Evolutionary conservation across 139 green algal species (phyloP).

Genomic region (Cymbomonas tetramitiformis): DNA sequence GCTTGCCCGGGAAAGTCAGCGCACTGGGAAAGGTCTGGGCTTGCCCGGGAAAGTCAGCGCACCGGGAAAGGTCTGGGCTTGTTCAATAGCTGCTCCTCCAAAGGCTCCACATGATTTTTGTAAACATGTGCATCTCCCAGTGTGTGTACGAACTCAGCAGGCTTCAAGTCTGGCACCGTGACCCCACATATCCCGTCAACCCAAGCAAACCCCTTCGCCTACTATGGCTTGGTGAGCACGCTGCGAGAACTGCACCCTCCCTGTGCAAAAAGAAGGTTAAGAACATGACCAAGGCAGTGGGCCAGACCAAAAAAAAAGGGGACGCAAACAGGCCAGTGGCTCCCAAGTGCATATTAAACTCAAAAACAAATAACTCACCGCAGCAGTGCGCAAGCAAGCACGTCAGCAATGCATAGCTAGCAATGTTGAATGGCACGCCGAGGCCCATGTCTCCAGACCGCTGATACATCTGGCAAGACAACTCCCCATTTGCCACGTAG

Average conservation of each 20-base stretch:
- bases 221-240: too few relatives aligned
- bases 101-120: slow-evolving; percentile 86
- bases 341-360: neutral
- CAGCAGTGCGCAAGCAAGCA: slow-evolving; percentile 76
- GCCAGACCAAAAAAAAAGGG: too few relatives aligned
- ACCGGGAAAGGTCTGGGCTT: slow-evolving; percentile 61
- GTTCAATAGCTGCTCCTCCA: slow-evolving; percentile 81
- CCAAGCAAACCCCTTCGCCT: neutral
- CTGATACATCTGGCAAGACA: slow-evolving; percentile 97
- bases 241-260: too few relatives aligned
- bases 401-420: slow-evolving; percentile 86
- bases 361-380: too few relatives aligned
- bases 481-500: slow-evolving; percentile 88
- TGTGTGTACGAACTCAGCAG: slow-evolving; percentile 86
- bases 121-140: slow-evolving; percentile 96
- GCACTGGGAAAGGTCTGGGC: too few relatives aligned
- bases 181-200: slow-evolving; percentile 13
- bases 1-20: too few relatives aligned
- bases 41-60: too few relatives aligned
- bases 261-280: too few relatives aligned
- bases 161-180: slow-evolving; percentile 54
- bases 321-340: neutral
- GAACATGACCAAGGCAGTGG: too few relatives aligned
- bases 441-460: slow-evolving; percentile 90
- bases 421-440: slow-evolving; percentile 99